These are phyloP conservation scores for Truncatella angustata DNA, from an alignment of 2,329 filamentous ascomycete genomes.

Conservation along the genomic window DNA sequence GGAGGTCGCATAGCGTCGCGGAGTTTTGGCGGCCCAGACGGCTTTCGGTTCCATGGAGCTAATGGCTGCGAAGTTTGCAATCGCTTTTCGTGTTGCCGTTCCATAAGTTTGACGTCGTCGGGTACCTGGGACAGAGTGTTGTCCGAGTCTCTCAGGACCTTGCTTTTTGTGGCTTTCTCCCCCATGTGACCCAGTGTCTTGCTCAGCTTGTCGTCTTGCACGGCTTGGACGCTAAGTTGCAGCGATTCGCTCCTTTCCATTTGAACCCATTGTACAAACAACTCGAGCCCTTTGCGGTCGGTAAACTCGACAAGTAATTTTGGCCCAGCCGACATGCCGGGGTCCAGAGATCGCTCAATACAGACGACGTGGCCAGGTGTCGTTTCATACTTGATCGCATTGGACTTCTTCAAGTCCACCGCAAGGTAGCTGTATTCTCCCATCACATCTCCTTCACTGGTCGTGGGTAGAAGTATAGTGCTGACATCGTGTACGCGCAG, in stretches of 20 bases:
- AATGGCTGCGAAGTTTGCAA: background rate
- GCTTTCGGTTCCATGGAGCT: too few species aligned
- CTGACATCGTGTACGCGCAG: conserved; percentile 20
- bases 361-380: conserved; percentile 11
- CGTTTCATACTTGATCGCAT: background rate
- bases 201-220: background rate
- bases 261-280: conserved; percentile 22
- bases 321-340: conserved; percentile 8
- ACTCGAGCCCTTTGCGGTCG: conserved; percentile 11
- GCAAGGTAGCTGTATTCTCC: conserved; percentile 18
- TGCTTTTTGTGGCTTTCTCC: background rate
- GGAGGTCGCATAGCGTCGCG: conserved; percentile 12
- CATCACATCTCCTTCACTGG: conserved; percentile 14
- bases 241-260: conserved; percentile 5
- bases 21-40: conserved; percentile 13
- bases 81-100: conserved; percentile 16
- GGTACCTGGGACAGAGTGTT: background rate
- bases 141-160: background rate
- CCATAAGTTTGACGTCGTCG: conserved; percentile 24
- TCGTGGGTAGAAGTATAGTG: conserved; percentile 20
- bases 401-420: conserved; percentile 19
- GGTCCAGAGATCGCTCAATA: conserved; percentile 9
- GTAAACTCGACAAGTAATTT: conserved; percentile 24
- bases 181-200: background rate
- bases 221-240: background rate